phyloP scores from a whole-genome alignment of 345 rosid species.

The Hevea brasiliensis region DNA sequence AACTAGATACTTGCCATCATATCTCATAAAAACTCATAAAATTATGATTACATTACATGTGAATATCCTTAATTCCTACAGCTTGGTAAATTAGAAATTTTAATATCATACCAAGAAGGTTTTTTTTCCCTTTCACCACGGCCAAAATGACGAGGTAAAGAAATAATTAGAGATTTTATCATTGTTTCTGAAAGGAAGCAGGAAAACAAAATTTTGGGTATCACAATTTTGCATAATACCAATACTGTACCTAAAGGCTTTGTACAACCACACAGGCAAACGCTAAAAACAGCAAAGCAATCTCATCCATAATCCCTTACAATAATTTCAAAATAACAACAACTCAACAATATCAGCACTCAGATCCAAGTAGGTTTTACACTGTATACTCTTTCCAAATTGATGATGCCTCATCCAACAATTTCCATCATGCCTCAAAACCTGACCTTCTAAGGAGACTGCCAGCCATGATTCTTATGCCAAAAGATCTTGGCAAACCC shows the following conservation, averaged over 20 bases:
- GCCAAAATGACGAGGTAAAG: background rate
- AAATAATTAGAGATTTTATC: background rate
- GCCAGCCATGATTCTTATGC: background rate
- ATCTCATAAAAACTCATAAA: background rate
- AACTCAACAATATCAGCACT: background rate
- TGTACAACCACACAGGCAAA: too few relatives aligned
- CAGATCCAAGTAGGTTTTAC: background rate
- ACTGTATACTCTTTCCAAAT: background rate
- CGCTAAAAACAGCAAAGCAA: background rate
- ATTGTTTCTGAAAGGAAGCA: background rate
- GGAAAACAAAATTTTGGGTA: background rate
- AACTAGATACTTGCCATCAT: background rate
- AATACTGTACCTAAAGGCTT: background rate
- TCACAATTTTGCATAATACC: background rate
- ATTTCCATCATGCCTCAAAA: background rate
- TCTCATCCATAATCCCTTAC: background rate
- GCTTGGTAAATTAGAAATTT: background rate
- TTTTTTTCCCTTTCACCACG: background rate
- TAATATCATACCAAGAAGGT: background rate
- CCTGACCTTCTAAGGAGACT: background rate
- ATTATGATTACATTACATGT: background rate
- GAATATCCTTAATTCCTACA: background rate
- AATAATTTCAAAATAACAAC: background rate
- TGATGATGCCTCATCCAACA: background rate
- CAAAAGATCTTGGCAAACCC: background rate